Percentiles rank a stretch among this genome's conserved stretches.
Conservation (phyloP, 2,329 filamentous ascomycete genomes). For the Karstenula rhodostoma region DNA sequence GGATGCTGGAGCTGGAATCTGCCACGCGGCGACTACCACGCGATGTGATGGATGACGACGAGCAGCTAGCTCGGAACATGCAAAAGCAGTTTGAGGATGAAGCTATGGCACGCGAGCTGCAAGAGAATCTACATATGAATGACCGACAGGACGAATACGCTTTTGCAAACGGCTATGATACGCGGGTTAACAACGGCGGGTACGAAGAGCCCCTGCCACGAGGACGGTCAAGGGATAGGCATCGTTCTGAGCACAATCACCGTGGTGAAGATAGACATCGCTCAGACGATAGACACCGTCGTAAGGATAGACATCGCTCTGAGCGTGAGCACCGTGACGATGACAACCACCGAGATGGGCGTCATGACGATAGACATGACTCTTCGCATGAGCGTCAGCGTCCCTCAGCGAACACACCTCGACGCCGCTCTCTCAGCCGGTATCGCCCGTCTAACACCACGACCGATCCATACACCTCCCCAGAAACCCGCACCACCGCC, state of each 20-base stretch:
- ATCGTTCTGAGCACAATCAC: background rate
- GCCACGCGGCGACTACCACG: background rate
- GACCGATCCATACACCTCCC: too few relatives aligned
- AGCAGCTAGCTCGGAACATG: background rate
- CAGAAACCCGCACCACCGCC: too few relatives aligned
- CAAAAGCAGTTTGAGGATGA: background rate
- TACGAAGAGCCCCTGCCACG: background rate
- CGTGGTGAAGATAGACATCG: too few relatives aligned
- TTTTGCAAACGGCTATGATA: background rate
- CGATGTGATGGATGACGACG: background rate
- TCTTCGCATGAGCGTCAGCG: too few relatives aligned
- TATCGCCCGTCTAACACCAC: background rate
- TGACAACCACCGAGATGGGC: background rate
- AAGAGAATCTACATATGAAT: background rate
- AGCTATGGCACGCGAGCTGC: background rate
- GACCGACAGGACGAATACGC: background rate
- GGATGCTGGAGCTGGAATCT: background rate
- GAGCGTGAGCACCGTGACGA: background rate
- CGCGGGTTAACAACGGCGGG: background rate
- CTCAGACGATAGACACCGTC: background rate
- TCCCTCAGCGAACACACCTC: too few relatives aligned
- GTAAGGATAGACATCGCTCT: background rate
- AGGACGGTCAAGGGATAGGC: background rate
- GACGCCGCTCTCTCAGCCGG: background rate
- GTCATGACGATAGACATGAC: too few relatives aligned